Conservation (phyloP, 2,329 filamentous ascomycete genomes). For the Aplosporella prunicola region DNA sequence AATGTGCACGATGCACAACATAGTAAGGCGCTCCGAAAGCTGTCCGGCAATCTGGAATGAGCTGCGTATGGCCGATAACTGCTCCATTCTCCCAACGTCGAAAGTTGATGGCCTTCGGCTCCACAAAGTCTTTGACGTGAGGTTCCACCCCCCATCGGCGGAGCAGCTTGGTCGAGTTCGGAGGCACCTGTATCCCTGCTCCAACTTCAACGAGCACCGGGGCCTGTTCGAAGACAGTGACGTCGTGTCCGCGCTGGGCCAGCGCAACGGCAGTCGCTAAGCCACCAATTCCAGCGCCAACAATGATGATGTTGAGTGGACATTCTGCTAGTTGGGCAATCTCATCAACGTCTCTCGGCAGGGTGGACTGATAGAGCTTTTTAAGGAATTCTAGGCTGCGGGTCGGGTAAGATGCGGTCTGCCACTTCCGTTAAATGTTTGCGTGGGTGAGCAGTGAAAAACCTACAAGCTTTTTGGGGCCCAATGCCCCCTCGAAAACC, state of each 20-base stretch:
- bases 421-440: slow-evolving; percentile 1
- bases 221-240: slow-evolving; percentile 28
- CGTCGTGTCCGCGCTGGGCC: slow-evolving; percentile 15
- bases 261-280: slow-evolving; percentile 14
- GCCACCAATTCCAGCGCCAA: slow-evolving; percentile 16
- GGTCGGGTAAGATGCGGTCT: slow-evolving; percentile 18
- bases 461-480: no score
- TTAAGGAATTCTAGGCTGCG: slow-evolving; percentile 15
- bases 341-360: not conserved
- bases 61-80: slow-evolving; percentile 39
- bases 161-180: slow-evolving; percentile 32
- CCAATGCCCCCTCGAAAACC: no score
- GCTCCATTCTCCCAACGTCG: slow-evolving; percentile 41
- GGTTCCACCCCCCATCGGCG: slow-evolving; percentile 36
- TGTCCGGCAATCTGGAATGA: slow-evolving; percentile 42
- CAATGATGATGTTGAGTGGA: slow-evolving; percentile 11
- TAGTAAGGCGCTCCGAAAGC: slow-evolving; percentile 16
- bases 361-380: not conserved
- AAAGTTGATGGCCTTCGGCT: slow-evolving; percentile 39
- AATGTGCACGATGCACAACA: slow-evolving; percentile 17
- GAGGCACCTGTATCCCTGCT: slow-evolving; percentile 11
- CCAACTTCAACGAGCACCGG: slow-evolving; percentile 22
- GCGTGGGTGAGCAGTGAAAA: not conserved
- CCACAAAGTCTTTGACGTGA: slow-evolving; percentile 14
- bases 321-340: not conserved